A percentile compares a stretch with the other conserved stretches of the same genome.
These are phyloP conservation scores for Starmerella kuoi DNA, from an alignment of 805 yeast genomes.

Conservation along the genomic window DNA sequence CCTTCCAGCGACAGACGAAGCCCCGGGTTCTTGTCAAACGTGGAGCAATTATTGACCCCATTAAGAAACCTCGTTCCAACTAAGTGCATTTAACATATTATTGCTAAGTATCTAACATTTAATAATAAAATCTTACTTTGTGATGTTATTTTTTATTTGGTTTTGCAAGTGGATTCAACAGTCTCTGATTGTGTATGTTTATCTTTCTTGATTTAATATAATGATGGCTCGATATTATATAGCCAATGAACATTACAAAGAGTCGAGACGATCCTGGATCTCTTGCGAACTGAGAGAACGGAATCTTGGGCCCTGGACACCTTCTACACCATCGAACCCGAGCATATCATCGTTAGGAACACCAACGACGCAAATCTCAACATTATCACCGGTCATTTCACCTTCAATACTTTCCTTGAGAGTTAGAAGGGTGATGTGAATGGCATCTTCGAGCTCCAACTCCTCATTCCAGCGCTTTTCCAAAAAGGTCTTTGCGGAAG, in stretches of 20 bases:
- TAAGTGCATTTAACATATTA: not conserved
- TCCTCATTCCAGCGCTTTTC: slow-evolving; percentile 98
- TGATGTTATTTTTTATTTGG: no score
- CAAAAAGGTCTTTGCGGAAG: slow-evolving; percentile 91
- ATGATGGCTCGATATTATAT: no score
- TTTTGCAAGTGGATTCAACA: no score
- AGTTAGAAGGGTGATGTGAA: slow-evolving; percentile 87
- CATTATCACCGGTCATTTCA: slow-evolving; percentile 91
- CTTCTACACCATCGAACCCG: slow-evolving; percentile 73
- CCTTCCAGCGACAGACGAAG: slow-evolving; percentile 79
- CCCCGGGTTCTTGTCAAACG: slow-evolving; percentile 79
- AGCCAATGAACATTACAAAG: slow-evolving; percentile 48
- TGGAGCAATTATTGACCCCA: slow-evolving; percentile 82
- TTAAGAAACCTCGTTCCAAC: slow-evolving; percentile 37
- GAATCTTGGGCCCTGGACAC: slow-evolving; percentile 78
- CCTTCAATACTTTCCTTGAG: slow-evolving; percentile 96
- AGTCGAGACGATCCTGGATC: slow-evolving; percentile 88
- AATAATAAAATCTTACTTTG: no score
- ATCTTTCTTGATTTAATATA: not conserved
- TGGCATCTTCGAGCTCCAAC: slow-evolving; percentile 93
- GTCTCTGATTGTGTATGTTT: not conserved
- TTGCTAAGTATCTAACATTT: no score
- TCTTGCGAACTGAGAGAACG: slow-evolving; percentile 77
- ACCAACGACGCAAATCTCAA: slow-evolving; percentile 81
- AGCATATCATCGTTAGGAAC: slow-evolving; percentile 67